Conservation (phyloP, 2,329 filamentous ascomycete genomes). For the Claviceps pazoutovae region DNA sequence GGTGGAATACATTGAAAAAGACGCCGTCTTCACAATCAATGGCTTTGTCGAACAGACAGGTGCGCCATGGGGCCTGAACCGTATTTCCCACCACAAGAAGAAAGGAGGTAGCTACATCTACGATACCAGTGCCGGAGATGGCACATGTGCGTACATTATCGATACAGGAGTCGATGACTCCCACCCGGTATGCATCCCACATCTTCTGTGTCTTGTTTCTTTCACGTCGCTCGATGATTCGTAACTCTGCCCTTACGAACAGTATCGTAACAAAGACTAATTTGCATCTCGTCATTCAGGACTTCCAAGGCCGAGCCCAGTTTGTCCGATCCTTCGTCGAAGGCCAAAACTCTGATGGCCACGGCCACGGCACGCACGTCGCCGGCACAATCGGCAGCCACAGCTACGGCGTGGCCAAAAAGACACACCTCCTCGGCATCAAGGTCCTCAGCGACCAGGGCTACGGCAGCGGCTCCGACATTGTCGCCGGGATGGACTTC, state of each 20-base stretch:
- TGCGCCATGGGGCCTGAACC: slow-evolving; percentile 23
- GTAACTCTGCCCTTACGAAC: neutral
- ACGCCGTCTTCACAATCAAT: neutral
- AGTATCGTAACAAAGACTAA: neutral
- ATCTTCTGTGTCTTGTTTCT: neutral
- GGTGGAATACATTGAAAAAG: slow-evolving; percentile 24
- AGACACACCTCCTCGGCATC: slow-evolving; percentile 22
- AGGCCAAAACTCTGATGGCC: slow-evolving; percentile 14
- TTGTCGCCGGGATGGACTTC: slow-evolving; percentile 32
- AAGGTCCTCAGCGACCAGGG: slow-evolving; percentile 23
- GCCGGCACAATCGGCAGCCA: slow-evolving; percentile 19
- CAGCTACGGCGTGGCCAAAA: slow-evolving; percentile 27
- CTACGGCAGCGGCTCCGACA: slow-evolving; percentile 14
- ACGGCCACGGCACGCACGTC: slow-evolving; percentile 19
- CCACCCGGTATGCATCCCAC: slow-evolving; percentile 17
- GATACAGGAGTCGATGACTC: slow-evolving; percentile 24
- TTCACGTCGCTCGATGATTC: neutral
- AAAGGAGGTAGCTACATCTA: slow-evolving; percentile 17
- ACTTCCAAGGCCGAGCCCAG: slow-evolving; percentile 27
- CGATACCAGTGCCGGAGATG: slow-evolving; percentile 23
- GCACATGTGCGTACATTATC: slow-evolving; percentile 29
- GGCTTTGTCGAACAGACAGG: slow-evolving; percentile 16
- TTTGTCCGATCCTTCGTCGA: slow-evolving; percentile 21
- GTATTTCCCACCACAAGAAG: slow-evolving; percentile 17
- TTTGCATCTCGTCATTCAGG: slow-evolving; percentile 6